Percentiles rank a stretch among this genome's conserved stretches.
Conservation (phyloP, 306 rosid species). For the Styphnolobium japonicum region DNA sequence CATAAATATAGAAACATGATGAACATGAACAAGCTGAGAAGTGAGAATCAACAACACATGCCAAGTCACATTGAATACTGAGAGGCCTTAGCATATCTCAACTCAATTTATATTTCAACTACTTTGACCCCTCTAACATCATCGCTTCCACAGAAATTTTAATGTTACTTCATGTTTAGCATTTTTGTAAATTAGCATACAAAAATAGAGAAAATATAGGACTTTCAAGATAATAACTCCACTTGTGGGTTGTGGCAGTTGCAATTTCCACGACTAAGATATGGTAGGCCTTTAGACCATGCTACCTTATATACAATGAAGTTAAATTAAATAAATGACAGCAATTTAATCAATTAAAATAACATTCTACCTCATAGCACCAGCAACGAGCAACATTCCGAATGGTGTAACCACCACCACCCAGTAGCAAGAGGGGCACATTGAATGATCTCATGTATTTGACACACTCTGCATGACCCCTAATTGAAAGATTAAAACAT, state of each 20-base stretch:
- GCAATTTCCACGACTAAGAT: neutral
- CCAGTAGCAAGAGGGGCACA: constrained; percentile 78
- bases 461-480: constrained; percentile 91
- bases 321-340: constrained; percentile 8
- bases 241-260: neutral
- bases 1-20: neutral
- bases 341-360: constrained; percentile 1
- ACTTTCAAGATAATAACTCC: neutral
- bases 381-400: constrained; percentile 93
- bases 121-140: constrained; percentile 6
- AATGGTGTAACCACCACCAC: constrained; percentile 91
- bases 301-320: constrained; percentile 3
- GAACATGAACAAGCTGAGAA: constrained; percentile 11
- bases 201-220: neutral
- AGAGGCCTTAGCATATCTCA: neutral
- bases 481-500: constrained; percentile 84
- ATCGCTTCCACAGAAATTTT: neutral
- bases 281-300: neutral
- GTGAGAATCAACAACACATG: neutral
- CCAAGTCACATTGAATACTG: neutral
- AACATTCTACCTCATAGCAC: constrained; percentile 76
- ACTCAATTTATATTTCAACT: neutral
- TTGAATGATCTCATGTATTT: constrained; percentile 86
- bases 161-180: neutral
- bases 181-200: neutral